Evolutionary conservation across 768 basidiomycete genomes (phyloP).

Genomic region (Boletellus sp.): DNA sequence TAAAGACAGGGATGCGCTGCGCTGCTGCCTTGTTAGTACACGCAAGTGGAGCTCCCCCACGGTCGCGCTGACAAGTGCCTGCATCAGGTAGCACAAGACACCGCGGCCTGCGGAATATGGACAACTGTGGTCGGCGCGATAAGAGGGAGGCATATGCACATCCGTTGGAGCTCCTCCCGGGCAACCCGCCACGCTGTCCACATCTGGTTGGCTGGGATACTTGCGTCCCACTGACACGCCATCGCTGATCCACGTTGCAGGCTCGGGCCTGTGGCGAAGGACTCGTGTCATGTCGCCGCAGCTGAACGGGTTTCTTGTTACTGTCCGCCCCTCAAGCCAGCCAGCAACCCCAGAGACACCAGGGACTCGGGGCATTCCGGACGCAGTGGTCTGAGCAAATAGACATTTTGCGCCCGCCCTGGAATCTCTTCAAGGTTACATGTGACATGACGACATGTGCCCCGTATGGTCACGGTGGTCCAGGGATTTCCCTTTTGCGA

Average conservation of each 20-base stretch:
- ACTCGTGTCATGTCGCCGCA: neutral
- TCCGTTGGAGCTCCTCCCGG: neutral
- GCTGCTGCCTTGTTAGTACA: neutral
- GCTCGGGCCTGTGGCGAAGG: neutral
- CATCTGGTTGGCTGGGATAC: neutral
- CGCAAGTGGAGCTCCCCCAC: neutral
- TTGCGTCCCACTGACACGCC: neutral
- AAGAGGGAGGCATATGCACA: constrained; percentile 1
- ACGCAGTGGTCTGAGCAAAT: too few species aligned
- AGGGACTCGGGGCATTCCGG: too few species aligned
- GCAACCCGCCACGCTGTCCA: neutral
- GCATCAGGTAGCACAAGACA: neutral
- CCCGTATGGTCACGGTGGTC: too few species aligned
- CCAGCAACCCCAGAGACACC: too few species aligned
- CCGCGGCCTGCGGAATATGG: too few species aligned
- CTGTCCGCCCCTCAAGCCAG: too few species aligned
- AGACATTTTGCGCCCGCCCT: too few species aligned
- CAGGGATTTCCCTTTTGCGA: too few species aligned
- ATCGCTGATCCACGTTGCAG: neutral
- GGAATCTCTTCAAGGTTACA: too few species aligned
- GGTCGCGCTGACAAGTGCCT: neutral
- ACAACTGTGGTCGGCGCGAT: neutral
- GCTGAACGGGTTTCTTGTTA: too few species aligned
- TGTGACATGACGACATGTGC: too few species aligned
- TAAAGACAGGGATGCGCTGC: neutral